A percentile compares a stretch with the other conserved stretches of the same genome.
phyloP scores from a whole-genome alignment of 371 early-diverging fungal genomes.

The Mucor saturninus region DNA sequence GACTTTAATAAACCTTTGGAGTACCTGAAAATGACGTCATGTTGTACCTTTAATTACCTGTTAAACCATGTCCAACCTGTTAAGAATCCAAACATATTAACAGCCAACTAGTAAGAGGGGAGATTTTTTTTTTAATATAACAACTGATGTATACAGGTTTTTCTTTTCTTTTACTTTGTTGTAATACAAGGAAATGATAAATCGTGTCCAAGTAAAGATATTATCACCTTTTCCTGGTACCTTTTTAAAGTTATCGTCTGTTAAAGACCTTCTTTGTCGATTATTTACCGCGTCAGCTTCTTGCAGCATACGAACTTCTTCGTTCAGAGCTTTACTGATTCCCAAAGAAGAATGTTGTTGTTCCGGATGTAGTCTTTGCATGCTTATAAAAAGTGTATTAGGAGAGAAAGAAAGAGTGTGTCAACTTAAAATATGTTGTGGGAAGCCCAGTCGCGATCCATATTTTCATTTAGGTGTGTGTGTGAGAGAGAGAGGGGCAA shows the following conservation, averaged over 20 bases:
- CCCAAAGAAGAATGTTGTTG: conserved; percentile 47
- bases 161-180: conserved; percentile 35
- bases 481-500: neutral
- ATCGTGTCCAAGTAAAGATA: conserved; percentile 39
- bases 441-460: neutral
- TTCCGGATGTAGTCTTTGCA: conserved; percentile 27
- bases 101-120: conserved; percentile 28
- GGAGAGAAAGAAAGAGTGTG: conserved; percentile 10
- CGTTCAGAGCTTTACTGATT: conserved; percentile 40
- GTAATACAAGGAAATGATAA: conserved; percentile 46
- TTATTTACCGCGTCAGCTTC: conserved; percentile 10
- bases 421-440: conserved; percentile 1
- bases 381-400: neutral
- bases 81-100: conserved; percentile 47
- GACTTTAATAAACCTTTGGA: neutral
- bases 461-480: neutral
- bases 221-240: conserved; percentile 31
- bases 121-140: no score
- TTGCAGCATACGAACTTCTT: conserved; percentile 19
- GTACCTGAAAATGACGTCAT: neutral
- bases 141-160: no score
- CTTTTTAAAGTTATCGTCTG: conserved; percentile 38
- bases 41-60: conserved; percentile 26
- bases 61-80: conserved; percentile 56
- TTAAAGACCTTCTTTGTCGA: conserved; percentile 23